Evolutionary conservation across 495 filamentous ascomycete genomes (phyloP).

Genomic region (Trichoderma erinaceum): DNA sequence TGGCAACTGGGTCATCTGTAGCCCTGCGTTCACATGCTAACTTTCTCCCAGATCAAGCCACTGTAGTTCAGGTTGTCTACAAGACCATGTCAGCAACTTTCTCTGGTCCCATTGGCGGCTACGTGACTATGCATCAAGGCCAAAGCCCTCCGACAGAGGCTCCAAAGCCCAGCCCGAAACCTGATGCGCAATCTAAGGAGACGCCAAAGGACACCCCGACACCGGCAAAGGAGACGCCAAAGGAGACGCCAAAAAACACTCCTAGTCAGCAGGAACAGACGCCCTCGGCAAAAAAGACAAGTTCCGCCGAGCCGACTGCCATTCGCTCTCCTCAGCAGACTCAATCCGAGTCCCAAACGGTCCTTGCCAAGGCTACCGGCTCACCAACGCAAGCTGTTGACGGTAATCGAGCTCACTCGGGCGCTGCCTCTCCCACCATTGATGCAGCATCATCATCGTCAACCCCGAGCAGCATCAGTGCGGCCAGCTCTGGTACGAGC

Average conservation of each 20-base stretch:
- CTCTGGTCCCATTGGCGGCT: constrained; percentile 50
- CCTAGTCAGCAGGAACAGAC: background rate
- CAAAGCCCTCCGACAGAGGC: background rate
- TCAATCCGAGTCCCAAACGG: background rate
- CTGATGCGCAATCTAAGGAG: background rate
- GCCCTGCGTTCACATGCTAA: background rate
- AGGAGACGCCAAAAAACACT: background rate
- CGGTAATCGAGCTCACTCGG: background rate
- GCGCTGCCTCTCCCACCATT: background rate
- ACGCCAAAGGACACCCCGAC: background rate
- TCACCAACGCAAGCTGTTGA: constrained; percentile 1
- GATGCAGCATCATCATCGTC: background rate
- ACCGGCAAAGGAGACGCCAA: background rate
- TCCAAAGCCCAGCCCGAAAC: background rate
- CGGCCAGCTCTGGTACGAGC: constrained; percentile 37
- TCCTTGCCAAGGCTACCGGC: constrained; percentile 2
- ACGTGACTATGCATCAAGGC: constrained; percentile 34
- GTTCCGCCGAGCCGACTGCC: background rate
- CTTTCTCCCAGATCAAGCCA: constrained; percentile 19
- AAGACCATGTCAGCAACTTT: constrained; percentile 52
- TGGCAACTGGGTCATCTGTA: background rate
- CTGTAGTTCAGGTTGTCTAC: constrained; percentile 47
- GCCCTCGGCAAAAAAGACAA: background rate
- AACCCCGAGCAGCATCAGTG: background rate
- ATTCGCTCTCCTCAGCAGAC: background rate